phyloP scores from a whole-genome alignment of 768 basidiomycete genomes.

The Panaeolus papilionaceus region DNA sequence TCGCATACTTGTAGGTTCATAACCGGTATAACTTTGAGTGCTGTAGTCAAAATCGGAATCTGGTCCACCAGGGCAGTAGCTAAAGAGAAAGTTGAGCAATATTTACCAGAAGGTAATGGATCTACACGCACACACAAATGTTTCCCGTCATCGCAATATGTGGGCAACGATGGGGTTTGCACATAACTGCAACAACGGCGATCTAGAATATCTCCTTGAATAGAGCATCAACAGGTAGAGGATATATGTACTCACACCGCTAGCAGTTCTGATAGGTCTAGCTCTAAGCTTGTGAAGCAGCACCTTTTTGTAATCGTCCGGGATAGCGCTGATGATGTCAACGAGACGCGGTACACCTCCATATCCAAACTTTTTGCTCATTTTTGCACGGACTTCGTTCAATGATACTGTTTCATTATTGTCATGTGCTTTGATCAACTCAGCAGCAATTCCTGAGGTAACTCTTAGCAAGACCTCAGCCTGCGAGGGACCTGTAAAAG shows the following conservation, averaged over 20 bases:
- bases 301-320: conserved; percentile 95
- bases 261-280: conserved; percentile 94
- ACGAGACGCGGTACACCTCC: conserved; percentile 92
- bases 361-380: conserved; percentile 90
- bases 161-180: conserved; percentile 98
- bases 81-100: conserved; percentile 32
- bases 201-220: conserved; percentile 57
- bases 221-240: conserved; percentile 9
- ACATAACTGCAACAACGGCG: conserved; percentile 99
- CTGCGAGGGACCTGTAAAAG: conserved; percentile 72
- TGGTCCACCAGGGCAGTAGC: conserved; percentile 98
- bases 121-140: conserved; percentile 86
- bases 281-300: conserved; percentile 90
- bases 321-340: conserved; percentile 98
- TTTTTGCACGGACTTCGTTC: conserved; percentile 84
- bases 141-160: conserved; percentile 99
- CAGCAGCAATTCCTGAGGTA: conserved; percentile 93
- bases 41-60: conserved; percentile 99
- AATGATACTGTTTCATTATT: conserved; percentile 79
- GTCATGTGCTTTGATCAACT: conserved; percentile 90
- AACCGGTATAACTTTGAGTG: conserved; percentile 94
- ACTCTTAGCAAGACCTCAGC: conserved; percentile 90
- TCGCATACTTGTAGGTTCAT: conserved; percentile 98
- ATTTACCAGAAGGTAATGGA: background rate
- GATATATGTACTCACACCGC: conserved; percentile 69